Base-by-base conservation (phyloP, 257 asterid species). In the Capsicum chinense region DNA sequence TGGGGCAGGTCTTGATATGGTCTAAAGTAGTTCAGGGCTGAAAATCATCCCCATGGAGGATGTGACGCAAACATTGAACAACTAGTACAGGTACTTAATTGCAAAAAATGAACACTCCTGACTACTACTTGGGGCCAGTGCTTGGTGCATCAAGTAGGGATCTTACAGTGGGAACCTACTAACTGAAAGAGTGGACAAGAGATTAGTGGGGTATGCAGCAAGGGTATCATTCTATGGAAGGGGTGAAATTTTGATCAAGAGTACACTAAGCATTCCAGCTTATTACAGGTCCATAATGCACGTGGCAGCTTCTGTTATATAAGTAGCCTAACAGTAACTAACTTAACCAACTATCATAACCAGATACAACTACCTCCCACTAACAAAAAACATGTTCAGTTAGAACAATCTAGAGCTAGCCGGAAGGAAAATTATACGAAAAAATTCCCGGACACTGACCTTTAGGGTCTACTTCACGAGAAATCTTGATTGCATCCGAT, bases 381-480 rank as follows among this genome's bases (percentile, higher is more conserved):
- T 59, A 73, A 73, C 48, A 48, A 73, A 73, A 48, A 73, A 6
- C 6, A 73, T 21, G 59, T 48, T 19, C 59, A 73, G 19, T 47
- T 17, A 39, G 48, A 47, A 7, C 58, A 47, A 10, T 73, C 59
- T 7, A 19, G 42, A 48, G 57, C 42, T 48, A 19, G 80, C 47
- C n/a, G 10, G 37, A 10, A 47, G 39, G 80, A 19, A 73, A 50
- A 74, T 74, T 21, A n/a, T 26, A 21, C 6, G 17, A 47, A 81
- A 21, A 10, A 69, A 74, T 19, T 44, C 17, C 62, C 16, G 7
- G 21, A 16, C 35, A 19, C 56, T 42, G 56, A 86, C 88, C 88
- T 83, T 83, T 86, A 15, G 88, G 88, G 63, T 86, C 88, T 63
- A 86, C 88, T 78, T 86, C 88, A 79, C 88, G 88, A 63, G 88